Base-by-base conservation (phyloP, 441 rosid species). In the Isatis lusitanica region DNA sequence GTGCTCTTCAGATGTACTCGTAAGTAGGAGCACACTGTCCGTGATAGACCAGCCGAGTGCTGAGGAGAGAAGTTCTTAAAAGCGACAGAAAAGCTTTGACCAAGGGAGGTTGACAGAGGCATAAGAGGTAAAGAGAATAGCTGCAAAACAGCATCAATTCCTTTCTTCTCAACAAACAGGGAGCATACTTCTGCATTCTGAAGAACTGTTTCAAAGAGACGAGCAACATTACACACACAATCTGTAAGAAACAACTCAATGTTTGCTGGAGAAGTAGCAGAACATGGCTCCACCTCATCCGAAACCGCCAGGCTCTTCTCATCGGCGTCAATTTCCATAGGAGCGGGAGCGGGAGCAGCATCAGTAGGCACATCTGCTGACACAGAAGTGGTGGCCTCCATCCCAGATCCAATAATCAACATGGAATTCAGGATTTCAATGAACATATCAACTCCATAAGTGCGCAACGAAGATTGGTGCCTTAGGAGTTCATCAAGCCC, bases 101-200 rank as follows among this genome's bases (percentile, higher is more conserved):
- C 98, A 74, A 88, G 83, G 21, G 95, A 81, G 33, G 86, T 85
- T 63, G 98, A 86, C 57, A 90, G 81, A 60, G 97, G 97, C 97
- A 93, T 84, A 61, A 86, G 76, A 43, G 97, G 97, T 86, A 93
- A 83, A 59, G 88, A 77, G 79, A 91, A 82, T 74, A 95, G 79
- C 83, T 83, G 87, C 74, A 96, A 77, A 74, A 91, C 90, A 73
- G 87, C 87, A 85, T 96, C 97, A 71, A 91, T 84, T 50, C 99
- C 99, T 79, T 87, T 90, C 86, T 86, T 96, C 84, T 96, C 98
- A 72, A 96, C 88, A 87, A 96, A 96, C 44, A 91, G 80, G 43
- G 93, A 93, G 58, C 98, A 96, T 35, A 94, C 90, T 70, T 93
- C 98, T 24, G 97, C 95, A 86, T 96, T 96, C 84, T 95, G 98